Base-by-base conservation (phyloP, 768 basidiomycete species). In the Mycena chlorophos region DNA sequence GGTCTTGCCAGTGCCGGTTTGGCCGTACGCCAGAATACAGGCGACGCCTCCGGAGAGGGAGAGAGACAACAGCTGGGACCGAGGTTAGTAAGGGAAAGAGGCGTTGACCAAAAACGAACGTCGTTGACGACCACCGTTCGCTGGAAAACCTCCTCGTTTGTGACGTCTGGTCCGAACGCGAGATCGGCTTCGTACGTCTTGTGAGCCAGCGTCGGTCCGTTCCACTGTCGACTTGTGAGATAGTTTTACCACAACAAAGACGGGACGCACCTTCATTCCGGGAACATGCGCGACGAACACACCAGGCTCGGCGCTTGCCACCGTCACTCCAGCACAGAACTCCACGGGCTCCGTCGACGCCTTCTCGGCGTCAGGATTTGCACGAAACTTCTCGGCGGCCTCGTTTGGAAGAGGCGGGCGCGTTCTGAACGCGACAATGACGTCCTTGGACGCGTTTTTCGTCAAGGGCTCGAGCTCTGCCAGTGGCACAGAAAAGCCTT, bases 401-500 rank as follows among this genome's bases (percentile, higher is more conserved):
- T 70, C 70, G 45, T 68, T 56, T 6, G 56, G 61, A 25, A 72
- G 65, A 16, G 70, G 65, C 1, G 72, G 71, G 48, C 72, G 71
- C 54, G 72, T 73, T 45, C 72, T 55, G 50, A 73, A 72, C 56
- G 72, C 72, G 60, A 73, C 71, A 38, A 72, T 56, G 30, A 72
- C 67, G 58, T 72, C 70, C 53, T 71, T 71, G 27, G 47, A 62
- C 59, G 31, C 49, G 54, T 51, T 49, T 34, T 49, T 53, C 54
- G 38, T 53, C 43, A 48, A 27, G 8, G 47, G 54, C 19, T 52
- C 48, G 40, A 54, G 26, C 14, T 63, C 57, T 4, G 29, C 56
- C 0, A 62, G 51, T 2, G 59, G 55, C 22, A 52, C 56, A 13
- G 51, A 22, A 49, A 70, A 70, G 10, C 62, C 55, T 19, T 58